These are phyloP conservation scores for Dendrobium officinale DNA, from an alignment of 106 monocot species.

Conservation along the genomic window DNA sequence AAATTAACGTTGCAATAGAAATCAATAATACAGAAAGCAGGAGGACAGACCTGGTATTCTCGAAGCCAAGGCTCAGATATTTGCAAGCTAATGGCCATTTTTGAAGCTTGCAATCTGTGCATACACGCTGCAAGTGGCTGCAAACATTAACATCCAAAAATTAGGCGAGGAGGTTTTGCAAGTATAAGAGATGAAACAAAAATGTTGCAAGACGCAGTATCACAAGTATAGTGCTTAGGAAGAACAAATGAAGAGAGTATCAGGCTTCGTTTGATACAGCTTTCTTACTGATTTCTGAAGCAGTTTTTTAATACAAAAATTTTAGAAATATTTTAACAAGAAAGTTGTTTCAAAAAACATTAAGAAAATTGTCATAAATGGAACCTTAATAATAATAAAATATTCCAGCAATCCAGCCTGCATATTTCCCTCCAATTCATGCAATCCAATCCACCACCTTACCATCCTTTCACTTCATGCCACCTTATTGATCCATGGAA, in stretches of 20 bases:
- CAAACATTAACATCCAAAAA: slow-evolving; percentile 10
- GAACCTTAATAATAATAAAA: no score
- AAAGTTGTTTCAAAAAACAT: no score
- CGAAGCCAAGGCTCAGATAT: slow-evolving; percentile 75
- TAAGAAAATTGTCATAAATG: no score
- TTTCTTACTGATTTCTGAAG: no score
- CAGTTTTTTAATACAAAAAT: no score
- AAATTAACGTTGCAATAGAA: no score
- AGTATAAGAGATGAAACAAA: neutral
- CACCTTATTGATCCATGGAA: no score
- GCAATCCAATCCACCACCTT: no score
- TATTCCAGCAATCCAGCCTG: no score
- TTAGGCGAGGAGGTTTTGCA: neutral
- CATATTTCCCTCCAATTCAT: no score
- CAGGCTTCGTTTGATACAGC: neutral
- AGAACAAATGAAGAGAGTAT: neutral
- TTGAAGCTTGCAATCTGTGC: slow-evolving; percentile 51
- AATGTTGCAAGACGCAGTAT: neutral
- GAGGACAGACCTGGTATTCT: slow-evolving; percentile 57
- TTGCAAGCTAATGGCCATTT: slow-evolving; percentile 61
- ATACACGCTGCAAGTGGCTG: slow-evolving; percentile 57
- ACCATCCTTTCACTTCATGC: no score
- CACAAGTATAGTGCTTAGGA: neutral
- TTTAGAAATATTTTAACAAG: no score
- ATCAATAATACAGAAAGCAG: neutral